These are phyloP conservation scores for Pigoraptor vietnamica DNA, from an alignment of 78 protist genomes.

Conservation along the genomic window DNA sequence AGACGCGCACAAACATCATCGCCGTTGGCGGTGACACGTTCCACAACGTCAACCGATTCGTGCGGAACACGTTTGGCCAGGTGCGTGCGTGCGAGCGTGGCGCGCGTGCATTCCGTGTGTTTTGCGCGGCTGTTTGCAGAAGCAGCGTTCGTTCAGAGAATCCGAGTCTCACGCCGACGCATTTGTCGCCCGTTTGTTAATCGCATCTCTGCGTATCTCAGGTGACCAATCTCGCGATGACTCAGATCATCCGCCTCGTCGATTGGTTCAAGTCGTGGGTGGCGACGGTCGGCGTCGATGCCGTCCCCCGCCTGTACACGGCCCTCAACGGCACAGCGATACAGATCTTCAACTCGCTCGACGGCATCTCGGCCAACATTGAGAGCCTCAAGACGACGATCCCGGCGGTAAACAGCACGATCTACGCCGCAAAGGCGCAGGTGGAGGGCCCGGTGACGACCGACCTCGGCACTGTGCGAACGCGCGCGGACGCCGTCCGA, in stretches of 20 bases:
- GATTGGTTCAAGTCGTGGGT: neutral
- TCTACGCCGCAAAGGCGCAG: neutral
- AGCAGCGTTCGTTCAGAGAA: too few relatives aligned
- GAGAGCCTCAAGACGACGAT: neutral
- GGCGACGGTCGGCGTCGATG: neutral
- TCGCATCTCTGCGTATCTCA: neutral
- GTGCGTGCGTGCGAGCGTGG: neutral
- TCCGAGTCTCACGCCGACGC: too few relatives aligned
- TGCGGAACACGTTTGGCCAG: neutral
- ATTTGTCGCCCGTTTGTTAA: too few relatives aligned
- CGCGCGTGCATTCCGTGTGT: too few relatives aligned
- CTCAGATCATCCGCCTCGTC: neutral
- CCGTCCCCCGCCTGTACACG: neutral
- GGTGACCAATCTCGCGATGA: neutral
- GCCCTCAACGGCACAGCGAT: neutral
- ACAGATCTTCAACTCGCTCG: neutral
- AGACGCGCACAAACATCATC: neutral
- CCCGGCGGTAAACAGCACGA: neutral
- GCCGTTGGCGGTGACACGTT: neutral
- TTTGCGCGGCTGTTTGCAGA: too few relatives aligned
- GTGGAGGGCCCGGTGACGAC: neutral
- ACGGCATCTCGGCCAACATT: neutral
- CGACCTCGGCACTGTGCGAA: neutral
- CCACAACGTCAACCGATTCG: neutral
- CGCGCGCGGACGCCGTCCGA: neutral